phyloP scores from a whole-genome alignment of 495 filamentous ascomycete species.

The Sporormia fimetaria region DNA sequence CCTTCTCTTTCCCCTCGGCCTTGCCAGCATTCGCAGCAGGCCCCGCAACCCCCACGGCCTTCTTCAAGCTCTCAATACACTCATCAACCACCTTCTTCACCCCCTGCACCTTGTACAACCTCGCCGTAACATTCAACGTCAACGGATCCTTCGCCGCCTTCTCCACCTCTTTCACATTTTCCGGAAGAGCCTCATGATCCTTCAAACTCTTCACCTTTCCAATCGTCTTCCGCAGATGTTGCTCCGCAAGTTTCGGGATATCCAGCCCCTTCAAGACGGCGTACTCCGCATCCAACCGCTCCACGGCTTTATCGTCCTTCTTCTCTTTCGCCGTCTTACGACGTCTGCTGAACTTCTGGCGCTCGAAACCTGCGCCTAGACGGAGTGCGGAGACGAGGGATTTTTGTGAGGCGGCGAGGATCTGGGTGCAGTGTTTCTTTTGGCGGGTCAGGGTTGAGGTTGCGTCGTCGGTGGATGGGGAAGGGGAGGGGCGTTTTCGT shows the following conservation, averaged over 20 bases:
- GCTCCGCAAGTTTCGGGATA: slow-evolving; percentile 49
- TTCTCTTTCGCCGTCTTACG: slow-evolving; percentile 52
- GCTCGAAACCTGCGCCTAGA: slow-evolving; percentile 72
- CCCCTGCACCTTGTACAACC: slow-evolving; percentile 63
- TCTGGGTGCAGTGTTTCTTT: slow-evolving; percentile 36
- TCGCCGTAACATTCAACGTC: slow-evolving; percentile 63
- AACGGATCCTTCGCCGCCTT: slow-evolving; percentile 39
- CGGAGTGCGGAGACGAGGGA: slow-evolving; percentile 60
- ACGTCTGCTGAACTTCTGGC: slow-evolving; percentile 73
- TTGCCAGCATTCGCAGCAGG: slow-evolving; percentile 25
- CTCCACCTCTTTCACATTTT: slow-evolving; percentile 26
- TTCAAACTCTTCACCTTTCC: slow-evolving; percentile 59
- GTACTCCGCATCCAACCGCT: slow-evolving; percentile 60
- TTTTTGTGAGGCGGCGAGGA: slow-evolving; percentile 47
- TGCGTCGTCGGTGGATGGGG: background rate
- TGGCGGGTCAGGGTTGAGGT: slow-evolving; percentile 4
- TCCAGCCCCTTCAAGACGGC: slow-evolving; percentile 71
- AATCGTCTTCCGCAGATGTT: slow-evolving; percentile 66
- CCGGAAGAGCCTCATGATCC: slow-evolving; percentile 38
- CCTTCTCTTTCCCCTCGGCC: background rate
- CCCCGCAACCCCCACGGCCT: slow-evolving; percentile 47
- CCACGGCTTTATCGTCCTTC: slow-evolving; percentile 31
- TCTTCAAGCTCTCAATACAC: slow-evolving; percentile 51
- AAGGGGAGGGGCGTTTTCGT: slow-evolving; percentile 9
- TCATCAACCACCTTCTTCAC: slow-evolving; percentile 58